Evolutionary conservation across 2,329 filamentous ascomycete species (phyloP), one percentile per base, ranked within the genome.

Genomic region (Fusarium annulatum): DNA sequence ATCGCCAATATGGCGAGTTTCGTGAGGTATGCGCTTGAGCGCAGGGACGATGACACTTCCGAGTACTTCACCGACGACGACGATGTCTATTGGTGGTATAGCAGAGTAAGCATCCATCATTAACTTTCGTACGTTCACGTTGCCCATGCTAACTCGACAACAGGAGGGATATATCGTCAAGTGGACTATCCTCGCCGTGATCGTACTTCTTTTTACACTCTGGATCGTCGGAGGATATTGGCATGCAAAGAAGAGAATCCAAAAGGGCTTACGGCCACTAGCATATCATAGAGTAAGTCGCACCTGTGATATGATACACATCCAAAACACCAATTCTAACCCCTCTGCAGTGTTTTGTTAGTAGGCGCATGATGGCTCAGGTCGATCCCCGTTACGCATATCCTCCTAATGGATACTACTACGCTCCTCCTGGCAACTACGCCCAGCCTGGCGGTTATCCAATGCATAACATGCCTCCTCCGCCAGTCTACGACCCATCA

Each of bases 191-290:
- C 89, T 95, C 78, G 87, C 88, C 68, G 83, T 85, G 70, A 80
- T 96, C 73, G 84, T 93, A 76, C 66, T 87, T 62, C 63, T 90
- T 67, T 82, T 94, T 77, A 80, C 89, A 59, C 76, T 86, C 46
- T 94, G 91, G 85, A 85, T 95, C 77, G 74, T 93, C 61, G 85
- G 89, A 67, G 93, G 92, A 69, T 92, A 93, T 80, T 82, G 89
- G 52, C 94, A 96, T 82, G 94, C 93, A 51, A 89, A 89, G 80
- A 83, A 83, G 51, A 87, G 94, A 52, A 85, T 95, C 72, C 86
- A 84, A 69, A 91, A 90, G 80, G 93, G 93, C 3, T 84, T 90
- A 42, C 84, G 86, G 23, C 91, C 93, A 21, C 82, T 95, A 41
- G 82, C 82, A 70, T 96, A 96, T 79, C 93, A 96, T 82, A 85